phyloP scores from a whole-genome alignment of 257 asterid species.

The Pogostemon cablin region DNA sequence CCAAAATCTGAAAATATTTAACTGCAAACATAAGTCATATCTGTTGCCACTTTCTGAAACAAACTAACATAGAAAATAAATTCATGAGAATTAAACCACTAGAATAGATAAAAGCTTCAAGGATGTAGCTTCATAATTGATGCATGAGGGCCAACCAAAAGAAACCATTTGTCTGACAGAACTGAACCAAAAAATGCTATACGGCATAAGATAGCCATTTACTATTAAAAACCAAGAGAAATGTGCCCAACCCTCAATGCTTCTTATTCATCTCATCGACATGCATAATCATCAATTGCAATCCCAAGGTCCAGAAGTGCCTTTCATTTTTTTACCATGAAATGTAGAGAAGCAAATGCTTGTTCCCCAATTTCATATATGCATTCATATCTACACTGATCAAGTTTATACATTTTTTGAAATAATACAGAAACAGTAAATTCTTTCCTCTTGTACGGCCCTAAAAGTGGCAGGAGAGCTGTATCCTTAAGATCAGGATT shows the following conservation, averaged over 20 bases:
- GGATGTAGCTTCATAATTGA: not conserved
- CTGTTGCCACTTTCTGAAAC: not conserved
- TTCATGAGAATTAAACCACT: not conserved
- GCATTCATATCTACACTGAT: constrained; percentile 7
- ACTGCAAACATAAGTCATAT: constrained; percentile 4
- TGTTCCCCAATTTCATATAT: constrained; percentile 15
- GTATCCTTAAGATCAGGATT: not conserved
- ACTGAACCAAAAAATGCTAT: not conserved
- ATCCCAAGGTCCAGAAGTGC: constrained; percentile 21
- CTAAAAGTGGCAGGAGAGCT: not conserved
- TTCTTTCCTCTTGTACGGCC: not conserved
- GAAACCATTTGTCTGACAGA: not conserved
- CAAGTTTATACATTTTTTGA: not conserved
- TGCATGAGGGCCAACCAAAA: not conserved
- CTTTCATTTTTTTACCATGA: not conserved
- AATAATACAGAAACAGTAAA: not conserved
- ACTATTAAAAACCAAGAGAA: not conserved
- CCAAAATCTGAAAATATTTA: constrained; percentile 3
- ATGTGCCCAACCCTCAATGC: constrained; percentile 3
- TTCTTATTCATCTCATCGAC: not conserved
- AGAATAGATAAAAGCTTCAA: constrained; percentile 12
- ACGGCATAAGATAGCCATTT: constrained; percentile 5
- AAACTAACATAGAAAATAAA: constrained; percentile 6
- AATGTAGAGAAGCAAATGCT: not conserved
- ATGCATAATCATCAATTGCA: constrained; percentile 7